Base-by-base conservation (phyloP, 192 early-diverging fungal species). In the Chytriomyces sp. region DNA sequence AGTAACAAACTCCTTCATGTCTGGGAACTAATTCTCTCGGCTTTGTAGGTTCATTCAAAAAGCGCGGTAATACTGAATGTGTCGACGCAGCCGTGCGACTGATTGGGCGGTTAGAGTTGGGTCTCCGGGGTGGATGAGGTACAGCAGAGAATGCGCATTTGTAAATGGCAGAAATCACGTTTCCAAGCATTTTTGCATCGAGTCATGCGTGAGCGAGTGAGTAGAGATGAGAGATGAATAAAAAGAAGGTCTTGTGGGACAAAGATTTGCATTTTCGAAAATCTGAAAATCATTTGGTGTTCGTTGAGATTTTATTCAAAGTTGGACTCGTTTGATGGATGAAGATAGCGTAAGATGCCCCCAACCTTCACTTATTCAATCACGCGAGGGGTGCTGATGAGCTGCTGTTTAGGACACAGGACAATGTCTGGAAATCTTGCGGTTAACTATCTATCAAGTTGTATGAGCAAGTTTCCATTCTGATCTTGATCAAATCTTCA, bases 71-170 rank as follows among this genome's bases (percentile, higher is more conserved):
- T 0, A 5, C 16, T 11, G 69, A 63, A 18, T 73, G 26, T 5
- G 63, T 73, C 60, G 63, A 73, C 35, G 71, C 60, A 7, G 71
- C 60, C 4, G 45, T 73, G 9, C 61, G 71, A 11, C 44, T 73
- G 13, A 73, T 73, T 63, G 45, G 28, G 4, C 57, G 71, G 7
- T 9, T 43, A 44, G 71, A 60, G 45, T 46, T 73, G 53, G 71
- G 59, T 16, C 44, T 35, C 35, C 4, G 45, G 57, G 13, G 53
- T n/a, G 10, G 61, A 73, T 45, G 59, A 28, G 4, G 9, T 62
- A 5, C 24, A 45, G 10, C 8, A 28, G 20, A 1, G 47, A 6
- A 24, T 62, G 23, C 62, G 57, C 69, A 13, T 70, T 50, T 7
- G 8, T 3, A 49, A 18, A 28, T 53, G 53, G 28, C 49, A 70